Evolutionary conservation across 2,329 filamentous ascomycete genomes (phyloP), one percentile per base, ranked within the genome.

Genomic region (Mycogone perniciosa): DNA sequence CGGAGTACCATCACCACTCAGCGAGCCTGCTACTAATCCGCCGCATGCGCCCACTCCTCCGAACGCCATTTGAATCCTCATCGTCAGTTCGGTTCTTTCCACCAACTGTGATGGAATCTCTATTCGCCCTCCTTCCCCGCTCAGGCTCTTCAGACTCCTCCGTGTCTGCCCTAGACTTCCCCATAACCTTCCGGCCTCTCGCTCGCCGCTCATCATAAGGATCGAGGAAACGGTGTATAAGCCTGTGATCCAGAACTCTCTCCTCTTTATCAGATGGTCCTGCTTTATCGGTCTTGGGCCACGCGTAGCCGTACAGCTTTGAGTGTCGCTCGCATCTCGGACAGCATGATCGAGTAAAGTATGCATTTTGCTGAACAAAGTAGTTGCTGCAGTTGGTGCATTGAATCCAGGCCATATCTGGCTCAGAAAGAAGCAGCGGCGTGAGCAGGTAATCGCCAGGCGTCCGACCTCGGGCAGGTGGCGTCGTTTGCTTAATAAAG

Each of bases 321-420:
- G 88, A 95, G 64, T 99, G 93, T 0, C 93, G 82, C 71, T 99
- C 93, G 67, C 93, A 99, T 6, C 93, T 82, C 4, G 89, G 91
- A 65, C 93, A 99, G 11, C 89, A 86, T 44, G 86, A 84, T 47
- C 86, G 82, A 1, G 91, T 96, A 57, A 85, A 85, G 66, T 95
- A 96, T 0, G 89, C 89, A 56, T 97, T 87, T 38, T 82, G 78
- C 66, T 97, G 92, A 5, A 97, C 86, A 64, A 97, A 99, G 53
- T 85, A 82, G 1, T 79, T 78, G 45, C 81, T 80, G 70, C 93
- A 99, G 29, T 87, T 89, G 46, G 83, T 88, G 70, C 93, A 99
- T 56, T 89, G 82, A 41, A 95, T 88, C 92, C 91, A 97, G 63
- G 76, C 89, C 75, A 74, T 90, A 75, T 71, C 75, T 0, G 86